Percentiles rank a stretch among this genome's conserved stretches.
Evolutionary conservation across 108 stramenopile genomes (phyloP).

Genomic region (Cyclotella cryptica): DNA sequence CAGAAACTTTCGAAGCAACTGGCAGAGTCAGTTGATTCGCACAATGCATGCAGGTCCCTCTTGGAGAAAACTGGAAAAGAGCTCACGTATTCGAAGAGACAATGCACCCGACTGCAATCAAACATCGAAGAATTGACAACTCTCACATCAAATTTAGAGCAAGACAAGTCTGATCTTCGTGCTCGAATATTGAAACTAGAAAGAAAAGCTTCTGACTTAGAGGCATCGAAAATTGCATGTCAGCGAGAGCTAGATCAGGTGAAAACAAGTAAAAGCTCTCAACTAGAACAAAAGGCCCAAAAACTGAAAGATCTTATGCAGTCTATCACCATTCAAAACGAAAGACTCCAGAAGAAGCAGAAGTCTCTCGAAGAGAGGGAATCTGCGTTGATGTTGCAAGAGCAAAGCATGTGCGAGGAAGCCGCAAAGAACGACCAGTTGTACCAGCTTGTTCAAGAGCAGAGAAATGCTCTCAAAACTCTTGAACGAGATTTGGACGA

Average conservation of each 20-base stretch:
- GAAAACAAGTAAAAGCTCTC: slow-evolving; percentile 33
- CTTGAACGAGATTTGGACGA: slow-evolving; percentile 41
- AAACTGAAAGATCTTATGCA: slow-evolving; percentile 51
- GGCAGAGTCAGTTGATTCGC: slow-evolving; percentile 4
- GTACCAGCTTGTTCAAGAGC: slow-evolving; percentile 31
- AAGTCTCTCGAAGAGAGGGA: slow-evolving; percentile 41
- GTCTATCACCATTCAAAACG: slow-evolving; percentile 39
- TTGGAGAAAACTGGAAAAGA: slow-evolving; percentile 18
- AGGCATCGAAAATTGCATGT: slow-evolving; percentile 7
- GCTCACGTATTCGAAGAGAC: neutral
- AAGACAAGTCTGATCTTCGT: slow-evolving; percentile 38
- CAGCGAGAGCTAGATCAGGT: slow-evolving; percentile 22
- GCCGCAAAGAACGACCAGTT: slow-evolving; percentile 33
- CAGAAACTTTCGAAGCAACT: slow-evolving; percentile 20
- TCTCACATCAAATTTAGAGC: slow-evolving; percentile 25
- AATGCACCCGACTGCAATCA: slow-evolving; percentile 1
- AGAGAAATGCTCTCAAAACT: slow-evolving; percentile 29
- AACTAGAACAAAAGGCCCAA: slow-evolving; percentile 44
- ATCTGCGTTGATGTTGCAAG: slow-evolving; percentile 23
- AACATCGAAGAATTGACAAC: slow-evolving; percentile 5
- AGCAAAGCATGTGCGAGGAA: slow-evolving; percentile 34
- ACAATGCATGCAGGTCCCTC: neutral
- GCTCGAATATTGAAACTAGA: slow-evolving; percentile 30
- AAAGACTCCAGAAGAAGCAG: slow-evolving; percentile 45
- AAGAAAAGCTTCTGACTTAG: slow-evolving; percentile 25